Conservation (phyloP, 2,329 filamentous ascomycete species). For the Alternaria angustiovoidea region DNA sequence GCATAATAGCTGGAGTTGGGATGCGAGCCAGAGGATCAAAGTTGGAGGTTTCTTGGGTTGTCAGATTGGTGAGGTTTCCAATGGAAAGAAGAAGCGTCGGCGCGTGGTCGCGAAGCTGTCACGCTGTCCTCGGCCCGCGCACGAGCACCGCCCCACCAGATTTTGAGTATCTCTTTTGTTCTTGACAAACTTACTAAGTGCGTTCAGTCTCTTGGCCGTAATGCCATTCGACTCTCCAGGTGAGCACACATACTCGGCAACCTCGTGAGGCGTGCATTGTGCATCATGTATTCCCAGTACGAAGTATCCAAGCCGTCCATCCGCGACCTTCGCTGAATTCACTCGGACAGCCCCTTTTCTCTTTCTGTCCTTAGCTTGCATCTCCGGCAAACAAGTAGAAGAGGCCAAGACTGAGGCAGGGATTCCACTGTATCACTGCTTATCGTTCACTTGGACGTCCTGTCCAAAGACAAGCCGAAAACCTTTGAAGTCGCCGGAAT, state of each 20-base stretch:
- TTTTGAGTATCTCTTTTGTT: not conserved
- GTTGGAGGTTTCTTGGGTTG: not conserved
- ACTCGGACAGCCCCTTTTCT: not conserved
- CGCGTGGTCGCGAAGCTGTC: not conserved
- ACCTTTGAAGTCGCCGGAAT: not conserved
- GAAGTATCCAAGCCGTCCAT: not conserved
- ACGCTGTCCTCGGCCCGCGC: constrained; percentile 1
- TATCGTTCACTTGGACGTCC: not conserved
- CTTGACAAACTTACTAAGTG: not conserved
- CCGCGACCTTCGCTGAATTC: not conserved
- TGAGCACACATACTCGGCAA: not conserved
- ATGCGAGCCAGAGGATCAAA: not conserved
- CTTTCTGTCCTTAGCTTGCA: not conserved
- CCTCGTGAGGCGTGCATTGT: not conserved
- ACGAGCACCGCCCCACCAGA: not conserved
- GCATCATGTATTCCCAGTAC: not conserved
- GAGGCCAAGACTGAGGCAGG: not conserved
- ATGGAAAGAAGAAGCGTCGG: not conserved
- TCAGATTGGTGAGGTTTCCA: not conserved
- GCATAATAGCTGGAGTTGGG: too few species aligned
- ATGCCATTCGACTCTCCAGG: not conserved
- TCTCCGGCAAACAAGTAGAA: not conserved
- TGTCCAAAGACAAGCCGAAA: not conserved
- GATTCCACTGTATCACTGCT: not conserved
- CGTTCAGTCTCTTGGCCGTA: not conserved